Evolutionary conservation across 2,329 filamentous ascomycete genomes (phyloP).

Genomic region (Pseudophaeomoniella oleicola): DNA sequence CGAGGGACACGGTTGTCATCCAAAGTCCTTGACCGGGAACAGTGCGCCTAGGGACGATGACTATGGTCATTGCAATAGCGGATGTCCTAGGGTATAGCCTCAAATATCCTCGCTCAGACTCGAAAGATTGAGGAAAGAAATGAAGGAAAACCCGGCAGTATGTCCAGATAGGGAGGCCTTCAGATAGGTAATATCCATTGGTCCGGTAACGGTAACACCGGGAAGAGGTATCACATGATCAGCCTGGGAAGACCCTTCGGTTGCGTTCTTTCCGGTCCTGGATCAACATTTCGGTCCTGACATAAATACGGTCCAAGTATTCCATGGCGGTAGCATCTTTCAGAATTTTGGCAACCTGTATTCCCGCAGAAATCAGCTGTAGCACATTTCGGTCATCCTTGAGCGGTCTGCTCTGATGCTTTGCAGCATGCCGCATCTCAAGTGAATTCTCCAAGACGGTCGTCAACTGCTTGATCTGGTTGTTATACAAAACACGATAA

Average conservation of each 20-base stretch:
- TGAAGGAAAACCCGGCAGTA: no score
- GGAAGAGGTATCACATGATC: no score
- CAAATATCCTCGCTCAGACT: no score
- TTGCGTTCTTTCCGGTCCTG: constrained; percentile 40
- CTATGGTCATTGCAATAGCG: no score
- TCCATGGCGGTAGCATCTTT: constrained; percentile 76
- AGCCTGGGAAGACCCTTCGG: neutral
- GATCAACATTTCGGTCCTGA: constrained; percentile 66
- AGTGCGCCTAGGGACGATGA: no score
- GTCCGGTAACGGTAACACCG: no score
- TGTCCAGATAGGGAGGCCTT: no score
- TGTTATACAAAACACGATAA: constrained; percentile 70
- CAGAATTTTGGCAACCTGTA: constrained; percentile 75
- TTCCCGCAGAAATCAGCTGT: constrained; percentile 73
- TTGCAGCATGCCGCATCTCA: constrained; percentile 74
- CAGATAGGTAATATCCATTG: no score
- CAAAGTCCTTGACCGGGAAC: no score
- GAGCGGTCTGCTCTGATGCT: constrained; percentile 54
- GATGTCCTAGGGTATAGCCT: no score
- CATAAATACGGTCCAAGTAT: constrained; percentile 66
- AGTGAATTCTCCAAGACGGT: constrained; percentile 78
- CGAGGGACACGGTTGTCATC: no score
- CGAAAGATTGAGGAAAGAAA: no score
- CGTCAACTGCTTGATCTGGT: constrained; percentile 82
- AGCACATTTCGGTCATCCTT: constrained; percentile 84